Conservation (phyloP, 2,329 filamentous ascomycete genomes). For the Cryphonectria japonica region DNA sequence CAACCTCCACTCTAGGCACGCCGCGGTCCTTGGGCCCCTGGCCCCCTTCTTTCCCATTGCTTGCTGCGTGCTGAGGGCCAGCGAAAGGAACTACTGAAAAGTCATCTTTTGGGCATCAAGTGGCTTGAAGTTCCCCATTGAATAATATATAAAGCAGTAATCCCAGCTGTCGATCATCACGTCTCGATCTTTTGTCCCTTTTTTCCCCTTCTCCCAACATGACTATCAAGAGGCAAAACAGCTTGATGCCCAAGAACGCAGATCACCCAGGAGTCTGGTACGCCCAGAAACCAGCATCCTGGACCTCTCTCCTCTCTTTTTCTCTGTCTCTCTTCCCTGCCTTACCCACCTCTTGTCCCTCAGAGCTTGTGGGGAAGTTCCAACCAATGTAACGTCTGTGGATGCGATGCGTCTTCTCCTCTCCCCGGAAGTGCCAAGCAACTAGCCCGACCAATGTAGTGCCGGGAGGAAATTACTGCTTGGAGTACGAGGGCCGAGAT, state of each 20-base stretch:
- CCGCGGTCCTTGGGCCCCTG: background rate
- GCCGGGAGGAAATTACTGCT: background rate
- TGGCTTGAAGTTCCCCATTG: background rate
- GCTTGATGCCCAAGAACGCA: background rate
- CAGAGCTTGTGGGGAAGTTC: background rate
- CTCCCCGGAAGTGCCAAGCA: background rate
- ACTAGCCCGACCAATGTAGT: background rate
- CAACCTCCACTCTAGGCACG: background rate
- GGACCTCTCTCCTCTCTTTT: background rate
- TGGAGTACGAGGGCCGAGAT: background rate
- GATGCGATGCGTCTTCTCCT: background rate
- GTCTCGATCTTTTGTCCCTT: background rate
- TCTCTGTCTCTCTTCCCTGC: too few relatives aligned
- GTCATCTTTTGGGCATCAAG: background rate
- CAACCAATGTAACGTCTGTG: background rate
- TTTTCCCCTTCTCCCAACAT: background rate
- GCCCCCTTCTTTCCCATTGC: too few relatives aligned
- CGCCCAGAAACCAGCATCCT: background rate
- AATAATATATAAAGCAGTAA: background rate
- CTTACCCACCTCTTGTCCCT: background rate
- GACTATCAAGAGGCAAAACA: background rate
- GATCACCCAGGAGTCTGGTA: background rate
- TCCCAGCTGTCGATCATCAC: background rate
- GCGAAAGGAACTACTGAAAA: background rate
- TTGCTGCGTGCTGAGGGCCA: background rate